Evolutionary conservation across 768 basidiomycete species (phyloP).

Genomic region (Ephemerocybe angulata): DNA sequence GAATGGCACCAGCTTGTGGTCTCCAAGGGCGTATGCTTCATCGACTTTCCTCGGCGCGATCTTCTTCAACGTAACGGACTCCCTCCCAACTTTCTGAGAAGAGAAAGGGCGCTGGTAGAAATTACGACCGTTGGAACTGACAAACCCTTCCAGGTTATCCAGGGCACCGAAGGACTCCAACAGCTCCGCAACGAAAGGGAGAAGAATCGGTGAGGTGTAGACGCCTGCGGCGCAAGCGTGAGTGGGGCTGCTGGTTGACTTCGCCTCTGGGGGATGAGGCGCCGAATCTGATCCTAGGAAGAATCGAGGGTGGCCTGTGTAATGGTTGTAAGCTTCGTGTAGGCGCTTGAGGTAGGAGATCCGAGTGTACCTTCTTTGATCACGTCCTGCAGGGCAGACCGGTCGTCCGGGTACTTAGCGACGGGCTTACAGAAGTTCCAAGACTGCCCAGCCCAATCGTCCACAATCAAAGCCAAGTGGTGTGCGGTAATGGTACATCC

Average conservation of each 20-base stretch:
- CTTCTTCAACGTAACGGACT: constrained; percentile 41
- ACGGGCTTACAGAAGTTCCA: constrained; percentile 98
- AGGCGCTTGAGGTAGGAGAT: neutral
- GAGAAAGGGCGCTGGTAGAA: constrained; percentile 60
- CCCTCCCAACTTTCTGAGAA: constrained; percentile 22
- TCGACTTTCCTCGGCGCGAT: constrained; percentile 39
- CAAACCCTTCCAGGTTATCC: constrained; percentile 77
- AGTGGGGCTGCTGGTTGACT: constrained; percentile 66
- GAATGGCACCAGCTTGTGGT: constrained; percentile 72
- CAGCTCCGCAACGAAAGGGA: constrained; percentile 86
- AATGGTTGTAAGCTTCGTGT: neutral
- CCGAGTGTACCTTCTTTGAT: constrained; percentile 61
- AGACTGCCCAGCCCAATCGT: constrained; percentile 94
- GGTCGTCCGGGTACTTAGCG: constrained; percentile 92
- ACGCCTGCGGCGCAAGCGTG: constrained; percentile 91
- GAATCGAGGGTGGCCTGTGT: constrained; percentile 82
- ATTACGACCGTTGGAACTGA: constrained; percentile 67
- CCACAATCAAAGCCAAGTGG: constrained; percentile 89
- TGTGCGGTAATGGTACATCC: constrained; percentile 97
- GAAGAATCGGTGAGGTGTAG: constrained; percentile 89
- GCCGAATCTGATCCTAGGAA: constrained; percentile 98
- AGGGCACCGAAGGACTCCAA: constrained; percentile 86
- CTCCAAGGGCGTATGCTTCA: constrained; percentile 44
- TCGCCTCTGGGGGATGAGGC: constrained; percentile 72
- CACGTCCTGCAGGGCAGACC: constrained; percentile 74